Evolutionary conservation across 2,329 filamentous ascomycete species (phyloP).

Genomic region (Diplodia seriata): DNA sequence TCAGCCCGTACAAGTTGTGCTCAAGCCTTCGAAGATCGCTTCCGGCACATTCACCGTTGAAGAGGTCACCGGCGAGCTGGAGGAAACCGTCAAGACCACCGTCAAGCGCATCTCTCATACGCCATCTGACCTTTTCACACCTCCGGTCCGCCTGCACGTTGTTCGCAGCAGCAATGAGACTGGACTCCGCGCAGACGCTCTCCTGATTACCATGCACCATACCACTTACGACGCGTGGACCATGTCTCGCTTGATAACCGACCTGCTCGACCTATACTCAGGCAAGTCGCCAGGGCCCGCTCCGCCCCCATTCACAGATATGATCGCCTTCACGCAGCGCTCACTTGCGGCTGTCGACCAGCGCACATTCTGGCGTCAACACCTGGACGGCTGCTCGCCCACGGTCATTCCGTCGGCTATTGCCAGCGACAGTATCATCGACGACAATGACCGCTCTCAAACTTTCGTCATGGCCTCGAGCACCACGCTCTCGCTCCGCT

Average conservation of each 20-base stretch:
- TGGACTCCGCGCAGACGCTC: constrained; percentile 40
- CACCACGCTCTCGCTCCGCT: constrained; percentile 38
- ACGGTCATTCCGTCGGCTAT: background rate
- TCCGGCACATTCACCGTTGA: constrained; percentile 39
- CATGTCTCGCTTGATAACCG: constrained; percentile 43
- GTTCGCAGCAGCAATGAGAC: constrained; percentile 38
- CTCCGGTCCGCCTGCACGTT: constrained; percentile 43
- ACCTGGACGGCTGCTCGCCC: constrained; percentile 16
- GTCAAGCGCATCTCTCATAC: constrained; percentile 38
- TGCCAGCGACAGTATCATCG: background rate
- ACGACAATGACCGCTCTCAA: background rate
- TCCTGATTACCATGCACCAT: constrained; percentile 46
- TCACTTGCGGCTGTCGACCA: constrained; percentile 5
- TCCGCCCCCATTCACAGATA: constrained; percentile 32
- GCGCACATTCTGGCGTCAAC: constrained; percentile 23
- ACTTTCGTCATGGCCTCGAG: constrained; percentile 39
- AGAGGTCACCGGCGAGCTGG: constrained; percentile 33
- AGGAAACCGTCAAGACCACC: constrained; percentile 35
- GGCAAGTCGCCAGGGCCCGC: background rate
- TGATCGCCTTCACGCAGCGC: constrained; percentile 38
- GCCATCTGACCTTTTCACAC: constrained; percentile 43
- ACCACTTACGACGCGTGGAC: constrained; percentile 49
- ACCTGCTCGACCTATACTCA: constrained; percentile 43
- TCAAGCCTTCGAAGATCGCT: constrained; percentile 37
- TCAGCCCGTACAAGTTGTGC: constrained; percentile 42